Evolutionary conservation across 2,329 filamentous ascomycete genomes (phyloP).

Genomic region (Paracamarosporium sp.): DNA sequence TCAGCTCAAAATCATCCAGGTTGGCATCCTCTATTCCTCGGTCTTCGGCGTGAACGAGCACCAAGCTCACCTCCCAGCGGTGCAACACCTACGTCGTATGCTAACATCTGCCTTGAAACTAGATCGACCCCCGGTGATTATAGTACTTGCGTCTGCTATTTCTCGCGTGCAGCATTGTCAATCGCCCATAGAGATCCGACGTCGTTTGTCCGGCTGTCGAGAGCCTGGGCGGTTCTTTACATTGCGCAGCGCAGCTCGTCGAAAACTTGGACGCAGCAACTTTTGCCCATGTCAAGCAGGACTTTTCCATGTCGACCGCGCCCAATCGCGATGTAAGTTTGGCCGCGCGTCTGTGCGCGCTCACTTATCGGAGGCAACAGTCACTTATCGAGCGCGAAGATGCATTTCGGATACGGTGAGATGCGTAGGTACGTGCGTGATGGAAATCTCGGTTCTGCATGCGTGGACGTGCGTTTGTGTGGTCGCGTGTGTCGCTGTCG

Average conservation of each 20-base stretch:
- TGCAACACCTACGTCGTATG: background rate
- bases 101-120: background rate
- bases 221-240: too few relatives aligned
- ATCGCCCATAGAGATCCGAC: background rate
- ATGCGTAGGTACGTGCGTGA: background rate
- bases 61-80: background rate
- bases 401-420: background rate
- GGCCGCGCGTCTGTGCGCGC: background rate
- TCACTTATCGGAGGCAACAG: background rate
- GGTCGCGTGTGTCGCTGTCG: background rate
- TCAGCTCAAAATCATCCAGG: background rate
- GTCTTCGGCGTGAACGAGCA: background rate
- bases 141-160: background rate
- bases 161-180: background rate
- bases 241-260: too few relatives aligned
- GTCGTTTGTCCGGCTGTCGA: too few relatives aligned
- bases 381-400: too few relatives aligned
- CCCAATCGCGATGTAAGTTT: background rate
- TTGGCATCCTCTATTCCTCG: background rate
- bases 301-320: background rate
- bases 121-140: background rate
- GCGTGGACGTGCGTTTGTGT: background rate
- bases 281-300: background rate
- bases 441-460: conserved; percentile 3
- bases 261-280: background rate